Evolutionary conservation across 768 basidiomycete species (phyloP), one percentile per base, ranked within the genome.

Genomic region (Cantharellus anzutake): DNA sequence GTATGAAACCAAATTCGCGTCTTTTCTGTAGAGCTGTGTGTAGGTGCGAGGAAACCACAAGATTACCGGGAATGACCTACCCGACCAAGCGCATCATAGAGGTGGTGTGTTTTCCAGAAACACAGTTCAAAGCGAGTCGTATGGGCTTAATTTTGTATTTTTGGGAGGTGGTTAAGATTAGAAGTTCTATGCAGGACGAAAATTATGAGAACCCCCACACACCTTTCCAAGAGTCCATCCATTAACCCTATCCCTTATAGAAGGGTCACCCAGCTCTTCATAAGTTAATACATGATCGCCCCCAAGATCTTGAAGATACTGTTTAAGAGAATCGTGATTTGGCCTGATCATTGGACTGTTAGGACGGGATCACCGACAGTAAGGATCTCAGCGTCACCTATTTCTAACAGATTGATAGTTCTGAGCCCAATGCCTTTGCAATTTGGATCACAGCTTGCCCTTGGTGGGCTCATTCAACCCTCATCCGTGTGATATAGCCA

Each of bases 371-470:
- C 34, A 57, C 41, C 14, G 5, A 2, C 41, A 41, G 3, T 7
- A 4, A 16, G 41, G 7, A 38, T 3, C 14, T 58, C 5, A 59
- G 41, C 35, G 41, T 40, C 75, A 83, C 85, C 87, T 74, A 62
- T 79, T 73, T 16, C 90, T 79, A 35, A 93, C 79, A 92, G 76
- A 66, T 92, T 92, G 65, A 92, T 78, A 1, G 87, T 91, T 44
- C 81, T 82, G 48, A 87, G 60, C 3, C 84, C 83, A 56, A 75
- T 14, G 77, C 73, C 39, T 78, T 80, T n/a, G 87, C 86, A 42
- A 93, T 82, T 64, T 91, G 88, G 56, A 91, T 86, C 34, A 90
- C 84, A 0, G 82, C 81, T 73, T 91, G 85, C 7, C 89, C 89
- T 11, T 86, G 83, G 83, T 84, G 59, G 5, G 53, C 50, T 20